These are phyloP conservation scores for Erodium trifolium DNA, from an alignment of 441 rosid species.

Conservation along the genomic window DNA sequence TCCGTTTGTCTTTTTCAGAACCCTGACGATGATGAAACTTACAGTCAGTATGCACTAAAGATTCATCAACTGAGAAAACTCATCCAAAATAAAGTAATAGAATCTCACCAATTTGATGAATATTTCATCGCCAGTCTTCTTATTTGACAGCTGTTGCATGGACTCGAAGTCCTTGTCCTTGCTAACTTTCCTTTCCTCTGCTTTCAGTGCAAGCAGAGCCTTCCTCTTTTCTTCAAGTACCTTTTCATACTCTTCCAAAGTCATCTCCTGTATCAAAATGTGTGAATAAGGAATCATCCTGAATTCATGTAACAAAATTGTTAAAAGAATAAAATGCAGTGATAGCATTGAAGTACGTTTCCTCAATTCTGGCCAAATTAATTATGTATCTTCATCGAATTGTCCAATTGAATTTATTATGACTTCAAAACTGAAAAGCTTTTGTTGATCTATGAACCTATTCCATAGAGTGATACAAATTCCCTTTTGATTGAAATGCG, in stretches of 20 bases:
- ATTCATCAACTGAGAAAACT: not conserved
- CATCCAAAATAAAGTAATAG: not conserved
- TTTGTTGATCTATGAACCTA: too few species aligned
- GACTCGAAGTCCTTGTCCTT: slow-evolving; percentile 52
- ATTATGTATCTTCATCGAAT: too few species aligned
- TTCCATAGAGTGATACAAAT: too few species aligned
- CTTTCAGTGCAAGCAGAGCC: slow-evolving; percentile 48
- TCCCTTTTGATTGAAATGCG: too few species aligned
- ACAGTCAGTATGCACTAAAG: not conserved
- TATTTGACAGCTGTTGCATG: slow-evolving; percentile 78
- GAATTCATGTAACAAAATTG: too few species aligned
- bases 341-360: too few species aligned
- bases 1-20: slow-evolving; percentile 81
- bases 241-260: slow-evolving; percentile 87
- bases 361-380: too few species aligned
- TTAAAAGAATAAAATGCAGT: too few species aligned
- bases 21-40: slow-evolving; percentile 37
- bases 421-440: too few species aligned
- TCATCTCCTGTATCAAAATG: slow-evolving; percentile 49
- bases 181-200: slow-evolving; percentile 74
- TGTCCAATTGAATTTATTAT: too few species aligned
- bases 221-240: slow-evolving; percentile 76
- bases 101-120: slow-evolving; percentile 75
- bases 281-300: too few species aligned
- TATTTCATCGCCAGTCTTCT: slow-evolving; percentile 58